phyloP scores from a whole-genome alignment of 2,329 filamentous ascomycete species.

The Chaetomiaceae sp. region DNA sequence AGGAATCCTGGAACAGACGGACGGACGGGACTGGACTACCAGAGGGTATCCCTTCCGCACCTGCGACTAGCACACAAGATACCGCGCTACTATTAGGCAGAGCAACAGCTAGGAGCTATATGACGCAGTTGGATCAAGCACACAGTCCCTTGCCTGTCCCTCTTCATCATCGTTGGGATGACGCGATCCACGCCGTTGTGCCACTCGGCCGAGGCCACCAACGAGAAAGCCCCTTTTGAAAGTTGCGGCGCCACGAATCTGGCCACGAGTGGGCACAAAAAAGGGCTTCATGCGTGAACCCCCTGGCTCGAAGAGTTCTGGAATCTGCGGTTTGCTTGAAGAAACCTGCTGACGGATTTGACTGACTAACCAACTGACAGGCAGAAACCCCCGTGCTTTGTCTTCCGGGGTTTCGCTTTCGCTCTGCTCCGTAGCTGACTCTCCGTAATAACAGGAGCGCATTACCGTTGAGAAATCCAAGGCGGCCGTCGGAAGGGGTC shows the following conservation, averaged over 20 bases:
- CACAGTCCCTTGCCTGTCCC: not conserved
- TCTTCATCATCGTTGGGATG: not conserved
- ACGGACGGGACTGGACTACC: conserved; percentile 11
- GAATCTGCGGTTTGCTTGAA: no score
- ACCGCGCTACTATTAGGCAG: conserved; percentile 16
- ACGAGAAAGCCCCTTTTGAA: not conserved
- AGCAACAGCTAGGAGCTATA: conserved; percentile 20
- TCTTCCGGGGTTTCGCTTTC: no score
- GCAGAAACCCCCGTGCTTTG: no score
- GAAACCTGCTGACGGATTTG: no score
- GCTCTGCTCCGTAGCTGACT: no score
- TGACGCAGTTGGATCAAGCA: conserved; percentile 3
- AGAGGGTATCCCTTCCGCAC: conserved; percentile 9
- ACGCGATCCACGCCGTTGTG: not conserved
- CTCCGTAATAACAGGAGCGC: no score
- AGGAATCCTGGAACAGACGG: conserved; percentile 9
- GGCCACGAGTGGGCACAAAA: not conserved
- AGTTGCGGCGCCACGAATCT: not conserved
- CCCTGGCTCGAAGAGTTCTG: no score
- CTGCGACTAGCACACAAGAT: conserved; percentile 13
- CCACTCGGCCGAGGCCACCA: not conserved
- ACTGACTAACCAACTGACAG: no score
- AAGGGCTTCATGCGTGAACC: not conserved
- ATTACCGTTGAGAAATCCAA: no score
- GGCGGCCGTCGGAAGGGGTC: not conserved